Evolutionary conservation across 768 basidiomycete genomes (phyloP).

Genomic region (Collybia nuda): DNA sequence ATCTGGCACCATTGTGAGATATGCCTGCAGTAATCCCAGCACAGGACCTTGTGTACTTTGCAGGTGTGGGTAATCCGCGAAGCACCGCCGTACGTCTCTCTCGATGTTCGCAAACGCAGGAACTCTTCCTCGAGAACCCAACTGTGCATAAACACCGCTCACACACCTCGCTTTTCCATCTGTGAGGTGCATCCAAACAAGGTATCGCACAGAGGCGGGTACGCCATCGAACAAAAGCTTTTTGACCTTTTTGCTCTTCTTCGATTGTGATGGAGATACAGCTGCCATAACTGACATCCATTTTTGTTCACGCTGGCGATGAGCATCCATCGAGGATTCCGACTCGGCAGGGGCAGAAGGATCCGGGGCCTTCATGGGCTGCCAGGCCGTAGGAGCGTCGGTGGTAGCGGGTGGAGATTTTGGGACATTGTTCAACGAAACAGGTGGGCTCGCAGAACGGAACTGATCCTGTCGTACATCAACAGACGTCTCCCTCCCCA

Average conservation of each 20-base stretch:
- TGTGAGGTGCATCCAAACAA: slow-evolving; percentile 80
- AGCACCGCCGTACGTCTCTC: slow-evolving; percentile 52
- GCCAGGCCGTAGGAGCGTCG: slow-evolving; percentile 6
- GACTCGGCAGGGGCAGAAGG: slow-evolving; percentile 22
- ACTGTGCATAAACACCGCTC: slow-evolving; percentile 64
- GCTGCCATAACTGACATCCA: slow-evolving; percentile 71
- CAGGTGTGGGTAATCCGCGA: slow-evolving; percentile 58
- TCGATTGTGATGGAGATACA: slow-evolving; percentile 57
- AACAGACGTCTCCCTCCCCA: slow-evolving; percentile 32
- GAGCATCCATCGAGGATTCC: slow-evolving; percentile 53
- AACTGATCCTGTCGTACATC: slow-evolving; percentile 28
- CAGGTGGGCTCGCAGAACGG: slow-evolving; percentile 42
- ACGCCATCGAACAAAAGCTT: slow-evolving; percentile 77
- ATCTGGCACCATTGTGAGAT: slow-evolving; percentile 85
- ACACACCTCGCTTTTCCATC: slow-evolving; percentile 74
- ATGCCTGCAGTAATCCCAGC: slow-evolving; percentile 63
- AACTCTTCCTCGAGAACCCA: slow-evolving; percentile 57
- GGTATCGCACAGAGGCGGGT: slow-evolving; percentile 79
- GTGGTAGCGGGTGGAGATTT: slow-evolving; percentile 22
- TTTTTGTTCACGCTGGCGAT: slow-evolving; percentile 72
- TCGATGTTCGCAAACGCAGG: slow-evolving; percentile 53
- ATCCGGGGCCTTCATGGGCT: background rate
- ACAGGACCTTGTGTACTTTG: slow-evolving; percentile 57
- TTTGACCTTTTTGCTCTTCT: slow-evolving; percentile 78
- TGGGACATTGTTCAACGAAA: slow-evolving; percentile 31